These are phyloP conservation scores for Plasmopara halstedii DNA, from an alignment of 352 stramenopile species.

Conservation along the genomic window DNA sequence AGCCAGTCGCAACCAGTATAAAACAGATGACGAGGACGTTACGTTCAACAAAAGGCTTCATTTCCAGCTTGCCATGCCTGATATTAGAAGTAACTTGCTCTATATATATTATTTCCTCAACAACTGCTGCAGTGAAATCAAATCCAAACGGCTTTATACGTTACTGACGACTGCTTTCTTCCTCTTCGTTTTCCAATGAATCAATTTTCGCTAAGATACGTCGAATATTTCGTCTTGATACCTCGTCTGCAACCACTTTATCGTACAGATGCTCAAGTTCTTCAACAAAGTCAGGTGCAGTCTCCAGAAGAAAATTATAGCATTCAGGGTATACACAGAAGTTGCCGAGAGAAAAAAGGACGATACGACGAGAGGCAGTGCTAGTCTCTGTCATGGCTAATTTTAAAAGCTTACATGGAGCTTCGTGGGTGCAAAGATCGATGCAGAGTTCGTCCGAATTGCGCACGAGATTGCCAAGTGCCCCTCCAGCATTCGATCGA, in stretches of 20 bases:
- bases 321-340: constrained; percentile 77
- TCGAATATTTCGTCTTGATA: constrained; percentile 61
- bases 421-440: constrained; percentile 53
- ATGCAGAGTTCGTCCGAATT: constrained; percentile 76
- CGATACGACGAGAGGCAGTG: constrained; percentile 64
- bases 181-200: constrained; percentile 8
- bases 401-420: constrained; percentile 64
- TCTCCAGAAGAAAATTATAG: constrained; percentile 38
- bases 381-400: constrained; percentile 57
- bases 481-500: constrained; percentile 86
- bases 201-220: constrained; percentile 62
- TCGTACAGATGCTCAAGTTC: constrained; percentile 53
- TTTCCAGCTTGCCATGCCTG: too few relatives aligned
- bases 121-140: not conserved
- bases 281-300: constrained; percentile 30
- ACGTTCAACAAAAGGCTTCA: too few relatives aligned
- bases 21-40: too few relatives aligned
- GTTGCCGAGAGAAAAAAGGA: constrained; percentile 89
- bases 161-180: not conserved
- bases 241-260: constrained; percentile 51
- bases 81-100: too few relatives aligned
- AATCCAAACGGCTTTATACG: not conserved
- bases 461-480: constrained; percentile 89
- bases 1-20: too few relatives aligned
- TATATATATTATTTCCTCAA: too few relatives aligned